phyloP scores from a whole-genome alignment of 192 early-diverging fungal genomes.

The Coemansia sp. region DNA sequence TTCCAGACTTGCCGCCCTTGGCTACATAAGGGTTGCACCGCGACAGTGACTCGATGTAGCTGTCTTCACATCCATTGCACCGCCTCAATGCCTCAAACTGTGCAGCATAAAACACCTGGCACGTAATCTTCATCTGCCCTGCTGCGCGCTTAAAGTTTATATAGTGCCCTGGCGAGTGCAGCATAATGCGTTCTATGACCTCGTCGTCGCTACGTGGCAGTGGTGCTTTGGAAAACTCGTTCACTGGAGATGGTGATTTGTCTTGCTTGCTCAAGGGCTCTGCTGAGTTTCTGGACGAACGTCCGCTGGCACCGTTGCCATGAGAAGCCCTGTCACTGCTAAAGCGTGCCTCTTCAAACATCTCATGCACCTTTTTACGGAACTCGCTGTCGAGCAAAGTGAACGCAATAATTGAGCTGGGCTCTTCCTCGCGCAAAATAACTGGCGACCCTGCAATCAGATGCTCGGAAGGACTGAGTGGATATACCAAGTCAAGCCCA shows the following conservation, averaged over 20 bases:
- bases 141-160: slow-evolving; percentile 62
- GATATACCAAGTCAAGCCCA: slow-evolving; percentile 46
- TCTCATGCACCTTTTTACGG: slow-evolving; percentile 26
- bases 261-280: neutral
- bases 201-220: slow-evolving; percentile 13
- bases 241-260: slow-evolving; percentile 13
- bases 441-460: slow-evolving; percentile 82
- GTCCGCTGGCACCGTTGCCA: neutral
- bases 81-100: slow-evolving; percentile 89
- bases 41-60: slow-evolving; percentile 80
- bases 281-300: neutral
- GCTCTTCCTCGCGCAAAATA: slow-evolving; percentile 88
- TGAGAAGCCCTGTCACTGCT: slow-evolving; percentile 14
- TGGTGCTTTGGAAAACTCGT: slow-evolving; percentile 25
- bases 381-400: slow-evolving; percentile 65
- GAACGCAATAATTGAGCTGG: slow-evolving; percentile 90
- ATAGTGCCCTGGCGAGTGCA: slow-evolving; percentile 38
- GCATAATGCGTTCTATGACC: slow-evolving; percentile 35
- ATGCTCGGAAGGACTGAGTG: slow-evolving; percentile 71
- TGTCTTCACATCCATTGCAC: slow-evolving; percentile 79
- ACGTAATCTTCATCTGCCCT: slow-evolving; percentile 74
- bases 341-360: slow-evolving; percentile 30
- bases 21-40: slow-evolving; percentile 85
- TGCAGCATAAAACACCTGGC: slow-evolving; percentile 88
- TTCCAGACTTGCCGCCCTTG: slow-evolving; percentile 88